Evolutionary conservation across 768 basidiomycete species (phyloP).

Genomic region (Cubamyces sp.): DNA sequence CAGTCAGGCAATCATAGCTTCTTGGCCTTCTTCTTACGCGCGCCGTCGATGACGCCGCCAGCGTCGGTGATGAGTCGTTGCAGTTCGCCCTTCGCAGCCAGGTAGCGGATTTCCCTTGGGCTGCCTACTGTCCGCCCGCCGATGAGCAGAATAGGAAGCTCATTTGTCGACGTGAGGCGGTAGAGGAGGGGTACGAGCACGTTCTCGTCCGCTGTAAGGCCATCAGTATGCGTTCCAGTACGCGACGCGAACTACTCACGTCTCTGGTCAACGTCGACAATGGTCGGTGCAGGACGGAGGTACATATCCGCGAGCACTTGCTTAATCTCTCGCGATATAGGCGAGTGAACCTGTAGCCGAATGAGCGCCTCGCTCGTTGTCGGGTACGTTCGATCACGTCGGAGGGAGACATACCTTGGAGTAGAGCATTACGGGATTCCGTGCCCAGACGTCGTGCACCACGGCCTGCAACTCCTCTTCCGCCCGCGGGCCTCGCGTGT

Average conservation of each 20-base stretch:
- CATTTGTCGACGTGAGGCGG: conserved; percentile 57
- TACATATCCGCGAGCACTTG: conserved; percentile 55
- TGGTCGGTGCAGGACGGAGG: conserved; percentile 62
- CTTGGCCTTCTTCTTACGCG: conserved; percentile 52
- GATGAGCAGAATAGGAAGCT: conserved; percentile 70
- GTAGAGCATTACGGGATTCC: conserved; percentile 77
- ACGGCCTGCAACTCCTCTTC: conserved; percentile 60
- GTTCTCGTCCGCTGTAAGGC: conserved; percentile 55
- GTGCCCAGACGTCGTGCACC: conserved; percentile 68
- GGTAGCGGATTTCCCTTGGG: conserved; percentile 53
- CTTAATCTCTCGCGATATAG: conserved; percentile 69
- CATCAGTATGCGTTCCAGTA: not conserved
- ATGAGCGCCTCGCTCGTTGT: conserved; percentile 1
- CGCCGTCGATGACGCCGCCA: conserved; percentile 59
- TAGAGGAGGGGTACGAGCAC: conserved; percentile 64
- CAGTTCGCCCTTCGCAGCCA: conserved; percentile 56
- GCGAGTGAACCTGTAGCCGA: conserved; percentile 57
- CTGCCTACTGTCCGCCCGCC: conserved; percentile 57
- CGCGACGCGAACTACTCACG: conserved; percentile 32
- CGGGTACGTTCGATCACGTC: not conserved
- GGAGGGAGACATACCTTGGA: conserved; percentile 54
- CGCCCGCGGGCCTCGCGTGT: conserved; percentile 68
- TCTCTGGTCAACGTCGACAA: conserved; percentile 75
- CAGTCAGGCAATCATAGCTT: conserved; percentile 28
- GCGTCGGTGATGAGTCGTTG: conserved; percentile 52